Evolutionary conservation across 176 grass and related monocot genomes (phyloP).

Genomic region (Juncus effusus): DNA sequence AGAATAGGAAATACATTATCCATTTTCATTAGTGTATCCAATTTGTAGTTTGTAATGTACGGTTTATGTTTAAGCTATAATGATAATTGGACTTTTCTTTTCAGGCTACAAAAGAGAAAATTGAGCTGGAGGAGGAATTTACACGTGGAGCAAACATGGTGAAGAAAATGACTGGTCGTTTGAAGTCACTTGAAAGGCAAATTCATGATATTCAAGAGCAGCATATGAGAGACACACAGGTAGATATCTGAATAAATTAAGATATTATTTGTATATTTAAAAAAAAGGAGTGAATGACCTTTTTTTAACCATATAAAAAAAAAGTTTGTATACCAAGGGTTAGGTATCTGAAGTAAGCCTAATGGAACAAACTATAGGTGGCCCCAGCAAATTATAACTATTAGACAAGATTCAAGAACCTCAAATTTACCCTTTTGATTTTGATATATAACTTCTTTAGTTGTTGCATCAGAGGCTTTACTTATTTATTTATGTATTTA

Average conservation of each 20-base stretch:
- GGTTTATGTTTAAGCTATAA: constrained; percentile 1
- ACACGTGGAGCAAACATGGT: constrained; percentile 41
- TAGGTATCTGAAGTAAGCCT: too few relatives aligned
- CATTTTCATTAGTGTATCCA: background rate
- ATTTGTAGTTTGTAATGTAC: constrained; percentile 2
- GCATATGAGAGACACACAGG: constrained; percentile 65
- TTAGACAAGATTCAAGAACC: background rate
- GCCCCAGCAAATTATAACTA: background rate
- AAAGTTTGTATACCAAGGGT: background rate
- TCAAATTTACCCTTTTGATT: background rate
- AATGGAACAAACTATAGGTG: too few relatives aligned
- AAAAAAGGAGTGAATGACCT: background rate
- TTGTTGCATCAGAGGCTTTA: background rate
- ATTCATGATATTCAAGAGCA: constrained; percentile 59
- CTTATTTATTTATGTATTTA: constrained; percentile 30
- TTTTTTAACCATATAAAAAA: background rate
- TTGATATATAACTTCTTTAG: too few relatives aligned
- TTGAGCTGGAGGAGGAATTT: constrained; percentile 64
- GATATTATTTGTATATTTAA: background rate
- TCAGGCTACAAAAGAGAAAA: constrained; percentile 63
- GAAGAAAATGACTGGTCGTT: constrained; percentile 43
- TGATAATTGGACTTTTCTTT: constrained; percentile 11
- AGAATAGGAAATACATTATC: background rate
- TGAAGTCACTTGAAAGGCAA: constrained; percentile 64
- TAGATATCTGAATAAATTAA: constrained; percentile 15